Evolutionary conservation across 1,284 basidiomycete genomes (phyloP).

Genomic region (Amylostereum chailletii): DNA sequence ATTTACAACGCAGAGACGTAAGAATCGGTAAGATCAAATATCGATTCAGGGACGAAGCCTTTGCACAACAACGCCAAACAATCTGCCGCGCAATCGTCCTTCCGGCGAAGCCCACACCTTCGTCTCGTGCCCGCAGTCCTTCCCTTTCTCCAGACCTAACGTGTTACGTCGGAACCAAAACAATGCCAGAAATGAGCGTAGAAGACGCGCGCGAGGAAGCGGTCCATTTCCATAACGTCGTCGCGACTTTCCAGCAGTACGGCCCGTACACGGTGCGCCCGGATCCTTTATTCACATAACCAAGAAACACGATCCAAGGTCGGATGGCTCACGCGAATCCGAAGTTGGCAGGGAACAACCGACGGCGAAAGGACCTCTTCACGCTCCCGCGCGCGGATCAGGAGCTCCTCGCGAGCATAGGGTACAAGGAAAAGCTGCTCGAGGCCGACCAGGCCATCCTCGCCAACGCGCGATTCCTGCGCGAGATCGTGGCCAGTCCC

Average conservation of each 20-base stretch:
- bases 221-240: constrained; percentile 57
- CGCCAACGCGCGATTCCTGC: constrained; percentile 60
- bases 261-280: constrained; percentile 48
- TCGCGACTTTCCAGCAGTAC: constrained; percentile 60
- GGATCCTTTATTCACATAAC: too few species aligned
- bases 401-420: constrained; percentile 46
- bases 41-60: constrained; percentile 2
- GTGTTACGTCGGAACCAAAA: background rate
- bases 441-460: constrained; percentile 63
- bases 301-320: too few species aligned
- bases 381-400: constrained; percentile 53
- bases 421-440: constrained; percentile 61
- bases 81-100: background rate
- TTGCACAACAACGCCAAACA: constrained; percentile 7
- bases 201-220: constrained; percentile 39
- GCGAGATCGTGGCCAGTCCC: constrained; percentile 56
- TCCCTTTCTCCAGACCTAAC: too few species aligned
- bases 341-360: constrained; percentile 68
- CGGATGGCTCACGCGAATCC: too few species aligned
- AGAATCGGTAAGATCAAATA: too few species aligned
- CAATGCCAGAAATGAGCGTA: constrained; percentile 11
- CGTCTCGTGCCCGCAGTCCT: background rate
- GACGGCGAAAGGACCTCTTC: constrained; percentile 65
- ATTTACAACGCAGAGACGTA: too few species aligned
- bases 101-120: background rate